phyloP scores from a whole-genome alignment of 2,329 filamentous ascomycete species.

The Botrytis squamosa region DNA sequence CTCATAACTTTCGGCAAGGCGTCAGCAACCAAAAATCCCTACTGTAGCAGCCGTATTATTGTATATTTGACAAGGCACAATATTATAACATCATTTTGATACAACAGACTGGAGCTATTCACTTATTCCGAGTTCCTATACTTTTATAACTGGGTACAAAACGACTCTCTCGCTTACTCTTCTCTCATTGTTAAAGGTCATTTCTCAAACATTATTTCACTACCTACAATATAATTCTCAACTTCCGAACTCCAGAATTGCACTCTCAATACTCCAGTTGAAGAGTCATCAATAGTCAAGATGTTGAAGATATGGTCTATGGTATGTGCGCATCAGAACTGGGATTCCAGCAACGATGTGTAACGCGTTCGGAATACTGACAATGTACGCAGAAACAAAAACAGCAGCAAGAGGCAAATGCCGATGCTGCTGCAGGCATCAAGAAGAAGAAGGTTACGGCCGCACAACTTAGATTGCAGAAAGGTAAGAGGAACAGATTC shows the following conservation, averaged over 20 bases:
- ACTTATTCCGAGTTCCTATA: not conserved
- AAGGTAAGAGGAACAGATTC: conserved; percentile 58
- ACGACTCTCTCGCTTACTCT: not conserved
- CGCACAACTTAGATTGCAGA: conserved; percentile 91
- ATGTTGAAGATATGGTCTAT: conserved; percentile 99
- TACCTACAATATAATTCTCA: not conserved
- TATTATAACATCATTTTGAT: not conserved
- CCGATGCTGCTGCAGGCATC: conserved; percentile 65
- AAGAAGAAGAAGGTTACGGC: conserved; percentile 99
- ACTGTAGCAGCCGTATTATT: not conserved
- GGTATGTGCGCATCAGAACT: conserved; percentile 53
- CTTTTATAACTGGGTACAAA: not conserved
- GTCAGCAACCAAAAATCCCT: conserved; percentile 9
- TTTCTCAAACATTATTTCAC: not conserved
- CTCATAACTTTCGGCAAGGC: not conserved
- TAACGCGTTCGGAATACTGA: not conserved
- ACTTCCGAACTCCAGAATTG: not conserved
- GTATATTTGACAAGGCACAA: not conserved
- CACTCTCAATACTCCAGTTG: not conserved
- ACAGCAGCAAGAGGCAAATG: conserved; percentile 90
- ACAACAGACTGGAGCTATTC: not conserved
- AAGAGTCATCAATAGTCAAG: conserved; percentile 43
- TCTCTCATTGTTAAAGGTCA: not conserved
- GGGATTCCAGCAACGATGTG: not conserved
- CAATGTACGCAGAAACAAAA: conserved; percentile 72